Base-by-base conservation (phyloP, 495 filamentous ascomycete genomes). In the Lophiotrema nucula region DNA sequence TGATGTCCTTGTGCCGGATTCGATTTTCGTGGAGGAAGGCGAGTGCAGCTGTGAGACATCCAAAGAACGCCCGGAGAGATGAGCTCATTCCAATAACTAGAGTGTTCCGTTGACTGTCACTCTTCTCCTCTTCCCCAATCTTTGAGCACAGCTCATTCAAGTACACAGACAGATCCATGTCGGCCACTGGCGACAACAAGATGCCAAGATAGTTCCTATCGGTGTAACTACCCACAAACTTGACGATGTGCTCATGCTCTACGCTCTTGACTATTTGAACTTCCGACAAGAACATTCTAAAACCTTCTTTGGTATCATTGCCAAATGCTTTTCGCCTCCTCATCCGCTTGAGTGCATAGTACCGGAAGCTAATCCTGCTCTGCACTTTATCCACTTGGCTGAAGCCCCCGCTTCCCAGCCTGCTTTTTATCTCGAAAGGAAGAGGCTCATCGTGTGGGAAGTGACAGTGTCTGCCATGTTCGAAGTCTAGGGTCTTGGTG, bases 1-100 rank as follows among this genome's bases (percentile, higher is more conserved):
- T 78, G 42, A 78, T 65, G 52, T 77, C 75, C 37, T 67, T 63
- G 63, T 77, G 76, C 27, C 67, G 56, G 19, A 76, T 68, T 26
- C 59, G 28, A 24, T 61, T 57, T 1, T 58, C 35, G 56, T 78
- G 76, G 12, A 78, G 59, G 56, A 70, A 76, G 16, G 19, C 42
- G 5, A 78, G n/a, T 1, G 71, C 69, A 8, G 54, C 58, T 4
- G 69, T 65, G 11, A 76, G 68, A 44, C 74, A 76, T 10, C 73
- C 72, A 50, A 76, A 71, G 58, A 68, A 77, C 1, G 44, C 67
- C 28, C 66, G 23, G 6, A 63, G 15, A 4, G 45, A 33, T n/a
- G 41, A 51, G 12, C 16, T 15, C 6, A n/a, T 21, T 13, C 47
- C 6, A 2, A 2, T 16, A 18, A 13, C 11, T 0, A 31, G 13